A percentile compares a stretch with the other conserved stretches of the same genome.
Conservation (phyloP, 208 protist genomes). For the Trypanosoma caninum region DNA sequence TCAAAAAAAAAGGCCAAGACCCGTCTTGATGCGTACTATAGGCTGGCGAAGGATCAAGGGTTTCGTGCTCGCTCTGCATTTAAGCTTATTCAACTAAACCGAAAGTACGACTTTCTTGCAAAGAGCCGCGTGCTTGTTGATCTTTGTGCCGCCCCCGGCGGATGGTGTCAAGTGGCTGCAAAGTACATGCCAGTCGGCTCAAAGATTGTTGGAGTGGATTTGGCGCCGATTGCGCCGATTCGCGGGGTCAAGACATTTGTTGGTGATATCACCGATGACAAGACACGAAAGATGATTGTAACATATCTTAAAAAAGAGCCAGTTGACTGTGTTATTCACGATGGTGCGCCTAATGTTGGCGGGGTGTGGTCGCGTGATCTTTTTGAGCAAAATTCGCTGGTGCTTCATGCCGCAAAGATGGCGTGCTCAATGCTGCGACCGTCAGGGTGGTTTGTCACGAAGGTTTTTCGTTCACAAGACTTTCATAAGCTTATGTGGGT, state of each 20-base stretch:
- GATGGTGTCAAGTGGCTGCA: constrained; percentile 94
- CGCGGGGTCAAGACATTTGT: constrained; percentile 94
- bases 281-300: constrained; percentile 93
- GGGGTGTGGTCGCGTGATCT: constrained; percentile 97
- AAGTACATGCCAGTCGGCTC: constrained; percentile 97
- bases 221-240: constrained; percentile 98
- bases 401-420: constrained; percentile 95
- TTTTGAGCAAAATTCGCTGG: constrained; percentile 96
- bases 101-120: constrained; percentile 98
- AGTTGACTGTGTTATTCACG: constrained; percentile 96
- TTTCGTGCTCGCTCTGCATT: constrained; percentile 98
- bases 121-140: constrained; percentile 91
- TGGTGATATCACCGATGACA: constrained; percentile 98
- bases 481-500: constrained; percentile 99
- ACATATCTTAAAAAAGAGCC: constrained; percentile 94
- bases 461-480: constrained; percentile 99
- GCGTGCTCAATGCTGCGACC: constrained; percentile 93
- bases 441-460: constrained; percentile 98
- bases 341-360: constrained; percentile 99
- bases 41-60: constrained; percentile 98
- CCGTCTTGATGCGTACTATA: constrained; percentile 95
- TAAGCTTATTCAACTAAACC: constrained; percentile 99
- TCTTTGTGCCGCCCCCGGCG: constrained; percentile 98
- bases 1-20: constrained; percentile 93
- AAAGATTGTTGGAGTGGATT: constrained; percentile 97